phyloP scores from a whole-genome alignment of 495 filamentous ascomycete species.

The Copromyces sp. region DNA sequence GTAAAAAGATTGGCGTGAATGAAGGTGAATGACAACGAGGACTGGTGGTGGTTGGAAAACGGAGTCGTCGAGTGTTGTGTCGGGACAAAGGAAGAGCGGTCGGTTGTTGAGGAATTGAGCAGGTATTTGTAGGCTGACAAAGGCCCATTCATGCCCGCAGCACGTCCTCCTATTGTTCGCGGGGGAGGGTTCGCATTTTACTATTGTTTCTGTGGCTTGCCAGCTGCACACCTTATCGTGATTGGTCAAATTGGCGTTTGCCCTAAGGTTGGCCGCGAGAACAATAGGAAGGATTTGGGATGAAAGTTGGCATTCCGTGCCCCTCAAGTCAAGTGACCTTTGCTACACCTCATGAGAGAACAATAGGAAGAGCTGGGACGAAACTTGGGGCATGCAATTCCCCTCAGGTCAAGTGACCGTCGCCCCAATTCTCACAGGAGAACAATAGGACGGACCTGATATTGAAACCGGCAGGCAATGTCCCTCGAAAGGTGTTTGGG shows the following conservation, averaged over 20 bases:
- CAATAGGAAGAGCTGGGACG: not conserved
- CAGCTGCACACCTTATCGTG: not conserved
- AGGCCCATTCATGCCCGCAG: not conserved
- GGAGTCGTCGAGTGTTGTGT: not conserved
- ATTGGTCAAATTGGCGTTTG: not conserved
- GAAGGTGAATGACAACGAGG: not conserved
- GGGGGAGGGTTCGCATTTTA: not conserved
- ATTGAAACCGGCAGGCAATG: not conserved
- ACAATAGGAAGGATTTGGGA: not conserved
- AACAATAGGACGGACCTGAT: no score
- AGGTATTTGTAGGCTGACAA: not conserved
- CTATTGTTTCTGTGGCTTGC: not conserved
- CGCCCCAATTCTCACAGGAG: no score
- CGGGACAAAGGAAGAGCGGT: not conserved
- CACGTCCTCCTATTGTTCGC: not conserved
- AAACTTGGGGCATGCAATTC: no score
- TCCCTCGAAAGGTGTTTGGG: not conserved
- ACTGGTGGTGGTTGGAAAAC: not conserved
- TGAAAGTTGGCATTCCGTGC: not conserved
- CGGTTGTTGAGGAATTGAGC: not conserved
- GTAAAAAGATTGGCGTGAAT: not conserved
- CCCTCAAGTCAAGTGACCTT: not conserved
- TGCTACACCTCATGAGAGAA: not conserved
- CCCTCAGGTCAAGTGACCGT: no score
- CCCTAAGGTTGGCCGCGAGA: not conserved